Percentiles rank a stretch among this genome's conserved stretches.
Conservation (phyloP, 2,329 filamentous ascomycete species). For the Chaetomium sp. region DNA sequence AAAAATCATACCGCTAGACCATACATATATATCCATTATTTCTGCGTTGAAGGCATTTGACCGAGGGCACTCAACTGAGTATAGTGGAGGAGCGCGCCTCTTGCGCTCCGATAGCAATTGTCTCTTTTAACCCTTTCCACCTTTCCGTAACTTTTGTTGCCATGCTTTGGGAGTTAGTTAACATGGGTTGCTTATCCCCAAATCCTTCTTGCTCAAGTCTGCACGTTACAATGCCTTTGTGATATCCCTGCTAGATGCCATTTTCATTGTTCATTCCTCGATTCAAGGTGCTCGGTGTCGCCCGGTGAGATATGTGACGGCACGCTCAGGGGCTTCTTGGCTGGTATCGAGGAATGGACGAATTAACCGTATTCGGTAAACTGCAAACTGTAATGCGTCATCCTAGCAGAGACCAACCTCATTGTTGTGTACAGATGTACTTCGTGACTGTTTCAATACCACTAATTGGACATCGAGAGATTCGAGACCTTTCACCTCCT, state of each 20-base stretch:
- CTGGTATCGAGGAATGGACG: too few species aligned
- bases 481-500: neutral
- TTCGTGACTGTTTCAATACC: neutral
- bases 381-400: neutral
- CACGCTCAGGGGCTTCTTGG: too few species aligned
- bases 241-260: neutral
- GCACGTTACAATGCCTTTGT: neutral
- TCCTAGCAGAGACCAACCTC: neutral
- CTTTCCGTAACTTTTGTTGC: too few species aligned
- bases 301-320: neutral
- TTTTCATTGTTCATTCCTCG: neutral
- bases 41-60: neutral
- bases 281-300: neutral
- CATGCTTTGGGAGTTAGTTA: too few species aligned
- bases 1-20: neutral
- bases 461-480: neutral
- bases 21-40: neutral
- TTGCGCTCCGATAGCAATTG: neutral
- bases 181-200: neutral
- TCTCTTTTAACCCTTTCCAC: neutral
- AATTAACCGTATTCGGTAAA: neutral
- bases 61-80: neutral
- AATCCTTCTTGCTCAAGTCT: neutral
- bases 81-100: neutral
- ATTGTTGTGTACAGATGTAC: neutral